phyloP scores from a whole-genome alignment of 1,139 yeast species.

The Eremothecium gossypii region DNA sequence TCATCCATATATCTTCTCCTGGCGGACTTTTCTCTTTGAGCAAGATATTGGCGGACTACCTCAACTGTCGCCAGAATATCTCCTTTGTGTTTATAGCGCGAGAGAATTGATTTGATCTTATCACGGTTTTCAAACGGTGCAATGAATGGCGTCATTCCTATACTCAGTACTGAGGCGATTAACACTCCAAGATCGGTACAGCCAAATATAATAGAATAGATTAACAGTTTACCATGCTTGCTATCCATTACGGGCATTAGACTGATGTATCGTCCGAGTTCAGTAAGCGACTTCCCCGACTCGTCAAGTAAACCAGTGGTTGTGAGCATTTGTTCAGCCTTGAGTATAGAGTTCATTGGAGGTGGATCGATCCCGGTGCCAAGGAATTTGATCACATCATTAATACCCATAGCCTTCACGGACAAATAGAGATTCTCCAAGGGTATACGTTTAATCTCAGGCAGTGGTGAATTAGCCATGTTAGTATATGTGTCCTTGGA shows the following conservation, averaged over 20 bases:
- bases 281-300: constrained; percentile 47
- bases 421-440: constrained; percentile 73
- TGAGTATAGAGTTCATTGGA: constrained; percentile 41
- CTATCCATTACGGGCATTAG: constrained; percentile 74
- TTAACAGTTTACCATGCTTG: constrained; percentile 71
- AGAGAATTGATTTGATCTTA: constrained; percentile 44
- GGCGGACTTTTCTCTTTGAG: constrained; percentile 22
- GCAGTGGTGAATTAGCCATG: constrained; percentile 69
- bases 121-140: constrained; percentile 57
- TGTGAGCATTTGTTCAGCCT: constrained; percentile 52
- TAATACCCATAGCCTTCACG: constrained; percentile 83
- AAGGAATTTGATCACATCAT: constrained; percentile 59
- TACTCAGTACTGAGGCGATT: constrained; percentile 64
- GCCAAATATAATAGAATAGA: constrained; percentile 74
- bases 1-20: constrained; percentile 49
- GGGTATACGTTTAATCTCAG: constrained; percentile 80
- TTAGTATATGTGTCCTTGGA: constrained; percentile 49
- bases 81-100: constrained; percentile 43
- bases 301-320: constrained; percentile 64
- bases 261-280: constrained; percentile 74
- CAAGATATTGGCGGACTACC: constrained; percentile 45
- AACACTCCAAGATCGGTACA: constrained; percentile 70
- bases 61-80: constrained; percentile 63
- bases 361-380: constrained; percentile 81
- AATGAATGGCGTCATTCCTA: constrained; percentile 59